Evolutionary conservation across 164 flowering plant species (phyloP).

Genomic region (Tinospora cordifolia): DNA sequence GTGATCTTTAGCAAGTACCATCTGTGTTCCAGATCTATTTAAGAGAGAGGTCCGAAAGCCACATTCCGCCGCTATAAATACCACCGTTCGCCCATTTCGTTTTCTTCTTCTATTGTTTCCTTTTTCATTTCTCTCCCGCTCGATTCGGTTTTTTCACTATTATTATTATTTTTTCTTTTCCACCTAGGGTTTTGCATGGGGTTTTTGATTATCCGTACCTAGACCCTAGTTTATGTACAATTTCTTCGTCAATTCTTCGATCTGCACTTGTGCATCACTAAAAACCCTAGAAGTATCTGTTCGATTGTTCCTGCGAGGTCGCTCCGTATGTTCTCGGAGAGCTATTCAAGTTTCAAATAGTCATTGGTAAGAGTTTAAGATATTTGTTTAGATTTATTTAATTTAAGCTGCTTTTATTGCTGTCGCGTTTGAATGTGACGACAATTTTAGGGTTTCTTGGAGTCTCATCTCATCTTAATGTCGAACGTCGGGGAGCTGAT

Average conservation of each 20-base stretch:
- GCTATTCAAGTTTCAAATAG: background rate
- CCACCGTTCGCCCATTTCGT: too few relatives aligned
- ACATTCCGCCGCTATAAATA: too few relatives aligned
- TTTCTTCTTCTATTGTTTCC: too few relatives aligned
- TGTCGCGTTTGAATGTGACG: background rate
- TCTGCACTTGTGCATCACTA: background rate
- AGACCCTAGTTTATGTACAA: background rate
- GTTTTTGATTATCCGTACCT: background rate
- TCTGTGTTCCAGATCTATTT: too few relatives aligned
- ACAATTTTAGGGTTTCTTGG: background rate
- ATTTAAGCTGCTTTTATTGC: background rate
- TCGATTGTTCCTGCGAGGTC: background rate
- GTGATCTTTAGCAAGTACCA: too few relatives aligned
- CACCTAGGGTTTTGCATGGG: background rate
- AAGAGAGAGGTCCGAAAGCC: too few relatives aligned
- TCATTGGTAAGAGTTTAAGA: background rate
- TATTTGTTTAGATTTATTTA: background rate
- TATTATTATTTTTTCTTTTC: too few relatives aligned
- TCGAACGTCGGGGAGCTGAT: background rate
- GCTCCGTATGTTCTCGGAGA: background rate
- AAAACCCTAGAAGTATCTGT: background rate
- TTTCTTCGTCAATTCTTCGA: background rate
- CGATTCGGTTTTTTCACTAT: too few relatives aligned
- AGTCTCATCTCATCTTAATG: background rate
- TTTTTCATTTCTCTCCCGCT: too few relatives aligned